Conservation (phyloP, 306 rosid genomes). For the Rosa multiflora region DNA sequence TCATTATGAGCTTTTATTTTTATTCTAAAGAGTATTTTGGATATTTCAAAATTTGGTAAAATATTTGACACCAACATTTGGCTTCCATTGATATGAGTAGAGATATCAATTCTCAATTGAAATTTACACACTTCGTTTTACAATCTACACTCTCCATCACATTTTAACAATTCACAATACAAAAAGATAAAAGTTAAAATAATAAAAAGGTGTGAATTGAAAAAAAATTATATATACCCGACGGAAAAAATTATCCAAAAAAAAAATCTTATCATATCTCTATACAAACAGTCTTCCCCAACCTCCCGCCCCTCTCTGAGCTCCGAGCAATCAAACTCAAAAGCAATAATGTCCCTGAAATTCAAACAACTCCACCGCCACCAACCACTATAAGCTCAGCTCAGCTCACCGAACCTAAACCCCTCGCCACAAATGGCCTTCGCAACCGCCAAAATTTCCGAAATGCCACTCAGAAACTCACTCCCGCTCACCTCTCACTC, state of each 20-base stretch:
- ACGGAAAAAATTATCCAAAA: constrained; percentile 6
- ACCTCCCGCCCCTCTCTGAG: constrained; percentile 14
- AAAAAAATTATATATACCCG: not conserved
- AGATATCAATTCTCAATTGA: no score
- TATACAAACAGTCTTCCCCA: not conserved
- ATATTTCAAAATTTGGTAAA: no score
- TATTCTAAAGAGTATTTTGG: no score
- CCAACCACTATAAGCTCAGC: not conserved
- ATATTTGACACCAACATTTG: no score
- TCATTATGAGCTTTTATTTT: no score
- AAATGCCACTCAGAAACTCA: constrained; percentile 50
- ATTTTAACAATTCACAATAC: no score
- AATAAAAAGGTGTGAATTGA: no score
- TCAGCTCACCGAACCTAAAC: not conserved
- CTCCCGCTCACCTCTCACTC: constrained; percentile 42
- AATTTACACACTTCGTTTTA: no score
- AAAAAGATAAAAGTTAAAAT: no score
- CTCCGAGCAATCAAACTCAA: constrained; percentile 14
- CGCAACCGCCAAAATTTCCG: constrained; percentile 46
- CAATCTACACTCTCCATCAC: no score
- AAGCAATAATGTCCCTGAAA: constrained; percentile 16
- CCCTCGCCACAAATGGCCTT: constrained; percentile 40
- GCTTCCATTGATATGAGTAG: no score
- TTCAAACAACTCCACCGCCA: not conserved
- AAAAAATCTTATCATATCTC: constrained; percentile 40